Evolutionary conservation across 164 flowering plant species (phyloP).

Genomic region (Stephania japonica): DNA sequence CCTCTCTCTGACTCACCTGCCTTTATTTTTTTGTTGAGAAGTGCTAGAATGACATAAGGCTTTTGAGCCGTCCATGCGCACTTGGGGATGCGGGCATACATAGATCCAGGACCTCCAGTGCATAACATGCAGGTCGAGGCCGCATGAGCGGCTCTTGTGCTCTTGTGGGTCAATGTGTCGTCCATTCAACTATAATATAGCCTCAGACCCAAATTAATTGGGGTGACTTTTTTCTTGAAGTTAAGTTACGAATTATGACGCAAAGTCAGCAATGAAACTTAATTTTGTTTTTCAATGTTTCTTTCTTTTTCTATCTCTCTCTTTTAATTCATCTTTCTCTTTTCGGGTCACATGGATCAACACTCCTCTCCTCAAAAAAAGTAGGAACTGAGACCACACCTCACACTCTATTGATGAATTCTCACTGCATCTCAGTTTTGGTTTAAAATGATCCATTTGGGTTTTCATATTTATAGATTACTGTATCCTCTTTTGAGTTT

Average conservation of each 20-base stretch:
- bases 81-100: too few species aligned
- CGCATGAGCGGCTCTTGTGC: too few species aligned
- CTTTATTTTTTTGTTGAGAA: slow-evolving; percentile 18
- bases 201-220: too few species aligned
- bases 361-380: slow-evolving; percentile 17
- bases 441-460: not conserved
- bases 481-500: not conserved
- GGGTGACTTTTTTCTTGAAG: too few species aligned
- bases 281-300: not conserved
- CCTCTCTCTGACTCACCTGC: slow-evolving; percentile 28
- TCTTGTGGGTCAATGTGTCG: too few species aligned
- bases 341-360: slow-evolving; percentile 30
- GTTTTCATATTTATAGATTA: not conserved
- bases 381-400: not conserved
- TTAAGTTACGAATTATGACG: too few species aligned
- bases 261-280: slow-evolving; percentile 24
- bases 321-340: slow-evolving; percentile 6
- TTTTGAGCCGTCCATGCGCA: too few species aligned
- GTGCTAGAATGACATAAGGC: too few species aligned
- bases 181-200: too few species aligned
- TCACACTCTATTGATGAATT: slow-evolving; percentile 5
- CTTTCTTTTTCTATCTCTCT: not conserved
- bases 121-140: too few species aligned
- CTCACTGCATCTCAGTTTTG: not conserved
- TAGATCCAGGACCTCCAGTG: too few species aligned